Conservation (phyloP, 257 asterid species). For the Catharanthus roseus region DNA sequence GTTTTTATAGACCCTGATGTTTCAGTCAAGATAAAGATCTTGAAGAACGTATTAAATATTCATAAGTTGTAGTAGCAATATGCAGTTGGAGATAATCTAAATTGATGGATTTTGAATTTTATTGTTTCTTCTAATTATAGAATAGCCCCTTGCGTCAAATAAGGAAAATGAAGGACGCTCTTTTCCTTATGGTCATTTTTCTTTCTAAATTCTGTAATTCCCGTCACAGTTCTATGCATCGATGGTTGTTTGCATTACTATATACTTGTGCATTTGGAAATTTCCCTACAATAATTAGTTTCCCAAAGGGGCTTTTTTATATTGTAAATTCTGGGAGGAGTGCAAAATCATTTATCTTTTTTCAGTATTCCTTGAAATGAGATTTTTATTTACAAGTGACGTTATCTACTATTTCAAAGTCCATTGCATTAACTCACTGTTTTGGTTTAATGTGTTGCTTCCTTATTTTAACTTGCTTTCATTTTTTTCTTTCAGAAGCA, state of each 20-base stretch:
- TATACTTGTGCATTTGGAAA: neutral
- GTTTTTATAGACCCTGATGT: neutral
- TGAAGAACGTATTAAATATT: constrained; percentile 3
- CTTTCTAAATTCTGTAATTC: neutral
- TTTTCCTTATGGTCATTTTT: neutral
- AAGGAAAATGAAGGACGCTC: neutral
- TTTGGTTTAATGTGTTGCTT: neutral
- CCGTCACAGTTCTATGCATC: neutral
- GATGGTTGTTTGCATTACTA: no score
- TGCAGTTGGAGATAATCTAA: neutral
- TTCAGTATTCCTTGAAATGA: neutral
- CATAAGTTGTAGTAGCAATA: neutral
- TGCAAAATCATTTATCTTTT: neutral
- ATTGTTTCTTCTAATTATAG: neutral
- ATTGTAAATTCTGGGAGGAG: neutral
- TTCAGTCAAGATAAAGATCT: neutral
- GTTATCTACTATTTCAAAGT: neutral
- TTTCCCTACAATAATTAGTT: neutral
- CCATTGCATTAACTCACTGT: neutral
- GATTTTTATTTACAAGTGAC: neutral
- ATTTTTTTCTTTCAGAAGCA: constrained; percentile 8
- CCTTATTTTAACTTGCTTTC: neutral
- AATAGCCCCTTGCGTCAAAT: neutral
- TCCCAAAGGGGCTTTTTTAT: neutral
- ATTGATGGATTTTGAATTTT: neutral